Evolutionary conservation across 2,329 filamentous ascomycete species (phyloP), one percentile per base, ranked within the genome.

Genomic region (Diaporthe velutina): DNA sequence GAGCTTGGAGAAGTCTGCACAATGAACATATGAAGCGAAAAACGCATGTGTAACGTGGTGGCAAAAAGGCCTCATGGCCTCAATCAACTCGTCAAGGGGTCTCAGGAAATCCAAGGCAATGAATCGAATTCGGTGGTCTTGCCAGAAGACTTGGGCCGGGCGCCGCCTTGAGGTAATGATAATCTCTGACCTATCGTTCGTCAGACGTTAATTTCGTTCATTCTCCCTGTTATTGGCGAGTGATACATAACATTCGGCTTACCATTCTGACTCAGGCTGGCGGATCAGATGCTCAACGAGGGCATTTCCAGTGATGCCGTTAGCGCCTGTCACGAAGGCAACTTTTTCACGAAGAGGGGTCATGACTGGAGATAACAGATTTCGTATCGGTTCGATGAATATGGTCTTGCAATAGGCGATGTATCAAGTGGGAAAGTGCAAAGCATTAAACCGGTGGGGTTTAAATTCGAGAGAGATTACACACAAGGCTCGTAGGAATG

Each of bases 271-370:
- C 19, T 28, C 60, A 12, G 74, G 74, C 50, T 76, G 74, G 38
- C 74, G 74, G n/a, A 76, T 68, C 17, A 84, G 75, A 57, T 83
- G 78, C 70, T 84, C 82, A n/a, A 83, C 73, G 22, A 84, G 79
- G 2, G 82, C 80, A 66, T 77, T 75, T 9, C 83, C 83, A 58
- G 77, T 82, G 60, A 84, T 81, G 48, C 83, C 82, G 74, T 83
- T 83, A 17, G 71, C 78, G 45, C 81, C 82, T n/a, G 71, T 70
- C n/a, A 73, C 64, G 42, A 73, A 70, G 19, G 71, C 61, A 17
- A 73, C 61, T 33, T 60, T 73, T 3, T 10, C 28, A 45, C 52
- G 52, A 55, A 55, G 52, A 28, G 52, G 52, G 28, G 52, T 55
- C 52, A 55, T 55, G 25, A 15, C 28, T 30, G 13, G 2, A 19